phyloP scores from a whole-genome alignment of 345 rosid species.

The Eutrema yunnanense region DNA sequence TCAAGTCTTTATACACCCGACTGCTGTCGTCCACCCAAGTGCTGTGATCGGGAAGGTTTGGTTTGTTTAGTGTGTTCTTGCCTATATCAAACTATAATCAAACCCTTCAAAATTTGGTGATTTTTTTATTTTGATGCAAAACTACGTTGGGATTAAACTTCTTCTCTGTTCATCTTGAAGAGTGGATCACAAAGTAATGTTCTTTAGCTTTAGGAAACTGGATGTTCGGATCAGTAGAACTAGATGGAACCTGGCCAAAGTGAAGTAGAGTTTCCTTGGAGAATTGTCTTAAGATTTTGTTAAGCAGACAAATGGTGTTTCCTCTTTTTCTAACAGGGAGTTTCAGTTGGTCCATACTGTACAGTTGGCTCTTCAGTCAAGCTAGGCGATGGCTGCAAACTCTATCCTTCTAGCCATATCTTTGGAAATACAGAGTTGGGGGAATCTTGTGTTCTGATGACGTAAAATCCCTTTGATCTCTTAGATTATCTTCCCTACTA shows the following conservation, averaged over 20 bases:
- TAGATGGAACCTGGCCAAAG: background rate
- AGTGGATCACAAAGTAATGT: background rate
- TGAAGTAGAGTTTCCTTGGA: background rate
- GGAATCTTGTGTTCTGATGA: slow-evolving; percentile 62
- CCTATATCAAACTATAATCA: background rate
- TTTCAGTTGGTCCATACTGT: slow-evolving; percentile 76
- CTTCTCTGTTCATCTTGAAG: too few relatives aligned
- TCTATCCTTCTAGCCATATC: slow-evolving; percentile 72
- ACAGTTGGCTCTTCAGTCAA: slow-evolving; percentile 72
- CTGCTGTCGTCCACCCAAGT: slow-evolving; percentile 68
- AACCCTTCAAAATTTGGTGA: background rate
- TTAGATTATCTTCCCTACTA: background rate
- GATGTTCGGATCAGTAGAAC: background rate
- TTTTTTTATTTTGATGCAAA: background rate
- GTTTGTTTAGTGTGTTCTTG: background rate
- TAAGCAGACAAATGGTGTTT: background rate
- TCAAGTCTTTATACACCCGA: slow-evolving; percentile 51
- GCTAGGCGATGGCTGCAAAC: slow-evolving; percentile 68
- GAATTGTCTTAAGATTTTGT: background rate
- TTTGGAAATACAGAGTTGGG: slow-evolving; percentile 78
- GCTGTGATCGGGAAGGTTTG: slow-evolving; percentile 73
- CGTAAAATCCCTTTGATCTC: slow-evolving; percentile 54
- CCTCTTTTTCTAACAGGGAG: slow-evolving; percentile 41
- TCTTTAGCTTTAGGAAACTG: background rate
- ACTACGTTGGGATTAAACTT: background rate